Evolutionary conservation across 345 rosid species (phyloP).

Genomic region (Boechera retrofracta): DNA sequence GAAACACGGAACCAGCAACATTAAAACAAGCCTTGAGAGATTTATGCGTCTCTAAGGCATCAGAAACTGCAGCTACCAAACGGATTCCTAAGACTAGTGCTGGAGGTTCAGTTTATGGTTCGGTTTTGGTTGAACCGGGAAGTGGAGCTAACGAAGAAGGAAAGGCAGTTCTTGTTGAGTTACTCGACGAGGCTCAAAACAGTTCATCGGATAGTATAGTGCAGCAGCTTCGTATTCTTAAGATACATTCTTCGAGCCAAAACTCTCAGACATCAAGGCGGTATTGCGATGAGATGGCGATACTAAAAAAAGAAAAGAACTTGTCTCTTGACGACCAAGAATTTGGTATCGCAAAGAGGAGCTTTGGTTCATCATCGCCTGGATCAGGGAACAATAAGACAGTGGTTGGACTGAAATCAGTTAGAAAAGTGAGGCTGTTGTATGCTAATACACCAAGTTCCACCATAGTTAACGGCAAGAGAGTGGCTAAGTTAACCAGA

Average conservation of each 20-base stretch:
- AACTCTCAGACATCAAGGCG: conserved; percentile 54
- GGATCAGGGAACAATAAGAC: conserved; percentile 55
- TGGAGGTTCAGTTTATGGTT: conserved; percentile 63
- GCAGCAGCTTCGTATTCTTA: conserved; percentile 52
- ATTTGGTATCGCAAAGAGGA: conserved; percentile 38
- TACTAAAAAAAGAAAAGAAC: conserved; percentile 16
- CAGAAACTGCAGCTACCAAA: conserved; percentile 89
- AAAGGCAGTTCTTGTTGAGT: conserved; percentile 58
- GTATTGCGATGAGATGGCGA: conserved; percentile 30
- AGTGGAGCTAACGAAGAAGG: conserved; percentile 53
- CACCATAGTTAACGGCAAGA: conserved; percentile 54
- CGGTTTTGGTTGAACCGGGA: conserved; percentile 70
- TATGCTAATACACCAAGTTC: conserved; percentile 53
- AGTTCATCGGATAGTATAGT: conserved; percentile 48
- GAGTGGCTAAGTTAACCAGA: conserved; percentile 62
- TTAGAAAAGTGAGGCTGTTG: conserved; percentile 55
- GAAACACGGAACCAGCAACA: conserved; percentile 66
- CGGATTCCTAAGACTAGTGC: conserved; percentile 54
- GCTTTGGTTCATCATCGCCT: conserved; percentile 43
- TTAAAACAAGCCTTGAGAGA: conserved; percentile 92
- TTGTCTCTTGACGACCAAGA: conserved; percentile 46
- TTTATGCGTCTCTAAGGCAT: conserved; percentile 80
- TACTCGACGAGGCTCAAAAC: conserved; percentile 61
- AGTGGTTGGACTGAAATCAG: conserved; percentile 57
- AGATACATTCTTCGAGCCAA: conserved; percentile 52